phyloP scores from a whole-genome alignment of 2,329 filamentous ascomycete species.

The Paraphoma sp. region DNA sequence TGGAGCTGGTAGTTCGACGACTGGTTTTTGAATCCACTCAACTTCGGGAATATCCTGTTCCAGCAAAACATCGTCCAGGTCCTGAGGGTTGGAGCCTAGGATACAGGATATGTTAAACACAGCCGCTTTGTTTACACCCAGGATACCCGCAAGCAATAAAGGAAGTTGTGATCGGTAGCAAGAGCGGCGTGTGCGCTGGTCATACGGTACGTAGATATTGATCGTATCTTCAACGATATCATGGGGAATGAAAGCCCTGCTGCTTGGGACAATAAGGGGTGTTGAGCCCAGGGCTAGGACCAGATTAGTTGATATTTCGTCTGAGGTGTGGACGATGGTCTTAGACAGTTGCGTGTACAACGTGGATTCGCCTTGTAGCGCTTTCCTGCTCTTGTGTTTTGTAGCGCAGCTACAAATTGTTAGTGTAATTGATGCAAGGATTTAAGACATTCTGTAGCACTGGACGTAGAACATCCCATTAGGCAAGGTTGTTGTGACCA shows the following conservation, averaged over 20 bases:
- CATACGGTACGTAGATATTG: conserved; percentile 21
- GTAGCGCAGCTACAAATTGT: conserved; percentile 22
- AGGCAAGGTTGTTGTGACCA: too few species aligned
- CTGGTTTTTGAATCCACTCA: conserved; percentile 22
- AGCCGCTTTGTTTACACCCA: conserved; percentile 5
- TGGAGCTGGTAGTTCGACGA: not conserved
- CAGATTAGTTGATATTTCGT: conserved; percentile 17
- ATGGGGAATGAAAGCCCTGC: conserved; percentile 20
- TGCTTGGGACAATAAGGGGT: conserved; percentile 13
- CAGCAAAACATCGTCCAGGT: conserved; percentile 16
- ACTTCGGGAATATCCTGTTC: conserved; percentile 25
- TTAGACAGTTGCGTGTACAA: conserved; percentile 17
- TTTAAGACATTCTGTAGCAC: too few species aligned
- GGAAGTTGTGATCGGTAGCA: conserved; percentile 27
- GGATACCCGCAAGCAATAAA: conserved; percentile 12
- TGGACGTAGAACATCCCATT: too few species aligned
- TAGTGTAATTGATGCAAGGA: too few species aligned
- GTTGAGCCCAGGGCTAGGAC: conserved; percentile 6
- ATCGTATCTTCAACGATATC: conserved; percentile 10
- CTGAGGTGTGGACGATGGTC: conserved; percentile 7
- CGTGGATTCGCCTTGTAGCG: conserved; percentile 14
- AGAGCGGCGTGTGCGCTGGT: conserved; percentile 6
- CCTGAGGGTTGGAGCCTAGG: conserved; percentile 1
- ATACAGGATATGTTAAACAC: conserved; percentile 18
- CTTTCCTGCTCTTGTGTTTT: conserved; percentile 27